Conservation (phyloP, 2,329 filamentous ascomycete genomes). For the Cercospora sojina region DNA sequence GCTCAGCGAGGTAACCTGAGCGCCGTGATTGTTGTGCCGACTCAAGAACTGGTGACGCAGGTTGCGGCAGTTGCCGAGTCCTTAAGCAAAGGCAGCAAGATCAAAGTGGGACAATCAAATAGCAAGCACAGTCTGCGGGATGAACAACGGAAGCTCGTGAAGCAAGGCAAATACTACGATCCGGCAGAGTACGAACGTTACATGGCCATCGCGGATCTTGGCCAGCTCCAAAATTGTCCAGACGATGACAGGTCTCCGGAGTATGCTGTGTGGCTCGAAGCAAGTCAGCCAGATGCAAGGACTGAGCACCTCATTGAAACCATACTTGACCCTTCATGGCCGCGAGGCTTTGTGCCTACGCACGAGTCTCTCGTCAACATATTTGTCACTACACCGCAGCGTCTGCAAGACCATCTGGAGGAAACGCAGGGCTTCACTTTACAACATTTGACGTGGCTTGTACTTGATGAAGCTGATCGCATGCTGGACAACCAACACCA, state of each 20-base stretch:
- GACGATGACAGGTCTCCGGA: constrained; percentile 42
- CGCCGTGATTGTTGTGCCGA: constrained; percentile 84
- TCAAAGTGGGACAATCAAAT: constrained; percentile 78
- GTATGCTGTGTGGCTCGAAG: constrained; percentile 29
- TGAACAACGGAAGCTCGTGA: constrained; percentile 63
- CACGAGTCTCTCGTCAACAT: constrained; percentile 77
- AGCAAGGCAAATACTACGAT: constrained; percentile 61
- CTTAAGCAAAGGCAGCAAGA: constrained; percentile 66
- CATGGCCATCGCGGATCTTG: constrained; percentile 42
- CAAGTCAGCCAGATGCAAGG: constrained; percentile 23
- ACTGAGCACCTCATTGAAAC: constrained; percentile 34
- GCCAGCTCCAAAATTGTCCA: constrained; percentile 30
- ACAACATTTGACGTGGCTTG: constrained; percentile 77
- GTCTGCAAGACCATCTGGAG: constrained; percentile 85
- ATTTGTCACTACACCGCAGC: constrained; percentile 85
- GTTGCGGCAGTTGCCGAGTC: constrained; percentile 74
- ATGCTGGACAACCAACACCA: constrained; percentile 67
- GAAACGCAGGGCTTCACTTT: constrained; percentile 80
- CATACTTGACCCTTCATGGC: constrained; percentile 5
- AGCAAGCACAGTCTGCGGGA: constrained; percentile 72
- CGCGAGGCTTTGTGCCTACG: constrained; percentile 53
- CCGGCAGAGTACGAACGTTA: constrained; percentile 56
- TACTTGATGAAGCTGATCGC: constrained; percentile 93
- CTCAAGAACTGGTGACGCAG: constrained; percentile 71
- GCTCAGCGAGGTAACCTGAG: constrained; percentile 63